Base-by-base conservation (phyloP, 2,329 filamentous ascomycete genomes). In the Penicillium rolfsii region DNA sequence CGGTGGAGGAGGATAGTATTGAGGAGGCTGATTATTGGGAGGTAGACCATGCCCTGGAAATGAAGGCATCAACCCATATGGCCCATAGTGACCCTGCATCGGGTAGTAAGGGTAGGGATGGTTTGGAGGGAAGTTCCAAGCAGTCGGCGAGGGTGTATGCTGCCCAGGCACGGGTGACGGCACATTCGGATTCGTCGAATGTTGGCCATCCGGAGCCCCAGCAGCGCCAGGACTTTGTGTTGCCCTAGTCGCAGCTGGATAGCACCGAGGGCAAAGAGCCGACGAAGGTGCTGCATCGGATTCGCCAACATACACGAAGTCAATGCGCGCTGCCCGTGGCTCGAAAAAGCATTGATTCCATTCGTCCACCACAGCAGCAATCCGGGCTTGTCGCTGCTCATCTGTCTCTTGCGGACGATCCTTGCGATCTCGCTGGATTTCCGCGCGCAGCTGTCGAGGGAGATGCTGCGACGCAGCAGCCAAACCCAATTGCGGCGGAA, bases 261-360 rank as follows among this genome's bases (percentile, higher is more conserved):
- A 78, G 40, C 77, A 78, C 54, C 66, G 67, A 28, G 77, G 76
- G 56, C 77, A 79, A 6, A 79, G 70, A 36, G 77, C 73, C 11
- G 77, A 77, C 3, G 67, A 46, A 0, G 75, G 74, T 6, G 73
- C 71, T 33, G 67, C 62, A 49, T 73, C 72, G 9, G 72, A 64
- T 55, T 77, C 70, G 2, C 70, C 70, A 16, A 76, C 71, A 65
- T 78, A 79, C 22, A 70, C 64, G 68, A 71, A 74, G 7, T 70
- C 64, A 36, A 80, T 70, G 3, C 67, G 67, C 24, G 73, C 69
- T 16, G 70, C 73, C 45, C 78, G 74, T 8, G 71, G 74, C 14
- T 68, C 70, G 52, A 81, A 81, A 54, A 80, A 80, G 40, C 70
- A 72, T 49, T 74, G 67, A 60, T 81, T 80, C 79, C 79, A 81